phyloP scores from a whole-genome alignment of 2,329 filamentous ascomycete species.

The Ceratocystis harringtonii region DNA sequence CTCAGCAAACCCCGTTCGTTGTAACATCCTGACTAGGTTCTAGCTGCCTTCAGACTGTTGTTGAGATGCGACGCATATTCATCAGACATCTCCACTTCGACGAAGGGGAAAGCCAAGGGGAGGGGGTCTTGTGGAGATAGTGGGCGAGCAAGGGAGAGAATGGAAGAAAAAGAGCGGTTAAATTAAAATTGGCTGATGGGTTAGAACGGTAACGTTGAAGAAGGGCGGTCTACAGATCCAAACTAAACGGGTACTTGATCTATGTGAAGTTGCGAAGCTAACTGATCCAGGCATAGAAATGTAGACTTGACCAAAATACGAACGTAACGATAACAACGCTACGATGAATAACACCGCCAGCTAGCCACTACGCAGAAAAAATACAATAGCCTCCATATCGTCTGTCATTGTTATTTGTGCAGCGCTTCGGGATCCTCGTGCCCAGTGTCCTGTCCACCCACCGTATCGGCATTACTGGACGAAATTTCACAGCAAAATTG shows the following conservation, averaged over 20 bases:
- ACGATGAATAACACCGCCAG: not conserved
- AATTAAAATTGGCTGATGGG: not conserved
- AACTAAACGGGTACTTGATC: too few species aligned
- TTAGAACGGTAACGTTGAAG: too few species aligned
- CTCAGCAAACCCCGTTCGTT: not conserved
- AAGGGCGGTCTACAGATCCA: too few species aligned
- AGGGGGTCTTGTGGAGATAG: not conserved
- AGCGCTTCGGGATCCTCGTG: not conserved
- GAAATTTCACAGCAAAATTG: not conserved
- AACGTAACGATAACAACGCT: not conserved
- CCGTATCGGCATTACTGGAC: constrained; percentile 1
- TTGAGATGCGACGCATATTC: not conserved
- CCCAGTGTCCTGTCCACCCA: not conserved
- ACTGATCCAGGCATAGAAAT: not conserved
- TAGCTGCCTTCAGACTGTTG: not conserved
- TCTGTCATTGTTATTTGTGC: not conserved
- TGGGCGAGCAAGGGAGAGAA: not conserved
- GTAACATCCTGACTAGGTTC: not conserved
- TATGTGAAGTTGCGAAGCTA: not conserved
- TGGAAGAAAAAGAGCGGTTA: not conserved
- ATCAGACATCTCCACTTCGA: not conserved
- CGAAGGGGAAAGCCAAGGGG: not conserved
- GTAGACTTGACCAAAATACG: not conserved
- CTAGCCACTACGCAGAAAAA: not conserved
- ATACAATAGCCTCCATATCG: too few species aligned